Evolutionary conservation across 1,284 basidiomycete genomes (phyloP).

Genomic region (Vanrija pseudolonga): DNA sequence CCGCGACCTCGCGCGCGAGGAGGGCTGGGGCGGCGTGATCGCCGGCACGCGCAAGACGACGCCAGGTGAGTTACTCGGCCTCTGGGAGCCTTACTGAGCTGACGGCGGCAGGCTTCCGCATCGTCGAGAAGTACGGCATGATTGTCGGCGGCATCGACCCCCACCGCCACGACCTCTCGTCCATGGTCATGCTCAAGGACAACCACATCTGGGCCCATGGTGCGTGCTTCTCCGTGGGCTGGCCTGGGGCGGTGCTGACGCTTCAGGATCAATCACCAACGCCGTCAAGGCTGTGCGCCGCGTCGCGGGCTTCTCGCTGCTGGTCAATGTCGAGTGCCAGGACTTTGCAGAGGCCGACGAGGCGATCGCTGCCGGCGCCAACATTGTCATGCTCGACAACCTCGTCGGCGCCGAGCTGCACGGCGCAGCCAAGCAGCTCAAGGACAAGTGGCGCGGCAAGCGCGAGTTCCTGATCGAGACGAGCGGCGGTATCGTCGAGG

Average conservation of each 20-base stretch:
- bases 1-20: conserved; percentile 70
- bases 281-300: conserved; percentile 79
- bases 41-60: conserved; percentile 98
- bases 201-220: conserved; percentile 92
- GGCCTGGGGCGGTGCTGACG: neutral
- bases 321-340: conserved; percentile 92
- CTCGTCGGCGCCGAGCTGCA: conserved; percentile 73
- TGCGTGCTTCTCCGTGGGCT: too few species aligned
- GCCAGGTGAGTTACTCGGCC: conserved; percentile 67
- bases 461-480: conserved; percentile 80
- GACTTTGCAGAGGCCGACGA: conserved; percentile 87
- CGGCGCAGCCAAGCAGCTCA: conserved; percentile 64
- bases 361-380: conserved; percentile 92
- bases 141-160: conserved; percentile 93
- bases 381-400: conserved; percentile 98
- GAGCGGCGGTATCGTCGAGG: conserved; percentile 86
- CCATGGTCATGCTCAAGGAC: conserved; percentile 99
- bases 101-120: conserved; percentile 67
- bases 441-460: conserved; percentile 60
- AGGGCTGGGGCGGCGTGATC: conserved; percentile 82
- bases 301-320: conserved; percentile 87
- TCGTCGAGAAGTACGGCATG: conserved; percentile 99
- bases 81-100: neutral
- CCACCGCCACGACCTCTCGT: conserved; percentile 93
- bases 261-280: conserved; percentile 76